Percentiles rank a stretch among this genome's conserved stretches.
phyloP scores from a whole-genome alignment of 345 rosid genomes.

The Alliaria petiolata region DNA sequence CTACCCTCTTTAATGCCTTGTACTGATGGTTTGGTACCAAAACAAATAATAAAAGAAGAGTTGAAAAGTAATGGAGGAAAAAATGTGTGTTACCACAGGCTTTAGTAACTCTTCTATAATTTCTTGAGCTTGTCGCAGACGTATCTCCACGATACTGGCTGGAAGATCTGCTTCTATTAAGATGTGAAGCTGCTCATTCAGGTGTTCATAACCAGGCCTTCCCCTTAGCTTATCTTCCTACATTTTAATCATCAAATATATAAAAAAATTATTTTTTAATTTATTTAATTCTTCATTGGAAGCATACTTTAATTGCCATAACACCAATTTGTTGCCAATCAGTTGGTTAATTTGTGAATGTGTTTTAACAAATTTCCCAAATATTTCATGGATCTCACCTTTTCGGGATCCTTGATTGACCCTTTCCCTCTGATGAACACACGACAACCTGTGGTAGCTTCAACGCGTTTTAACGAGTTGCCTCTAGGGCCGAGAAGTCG shows the following conservation, averaged over 20 bases:
- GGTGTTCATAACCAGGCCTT: conserved; percentile 74
- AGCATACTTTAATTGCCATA: too few species aligned
- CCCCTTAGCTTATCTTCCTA: conserved; percentile 81
- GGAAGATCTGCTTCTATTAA: conserved; percentile 76
- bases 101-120: conserved; percentile 89
- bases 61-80: too few species aligned
- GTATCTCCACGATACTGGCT: conserved; percentile 57
- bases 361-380: not conserved
- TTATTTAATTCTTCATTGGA: too few species aligned
- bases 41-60: not conserved
- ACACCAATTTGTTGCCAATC: too few species aligned
- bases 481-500: conserved; percentile 98
- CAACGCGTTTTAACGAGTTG: conserved; percentile 96
- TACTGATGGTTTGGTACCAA: not conserved
- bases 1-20: conserved; percentile 1
- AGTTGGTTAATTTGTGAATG: too few species aligned
- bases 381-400: conserved; percentile 41
- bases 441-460: conserved; percentile 98
- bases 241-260: too few species aligned
- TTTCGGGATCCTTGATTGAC: conserved; percentile 97
- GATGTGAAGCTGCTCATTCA: conserved; percentile 77
- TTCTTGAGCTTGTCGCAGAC: conserved; percentile 74
- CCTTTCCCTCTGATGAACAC: conserved; percentile 98
- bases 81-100: conserved; percentile 62
- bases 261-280: too few species aligned